These are phyloP conservation scores for Pharus latifolius DNA, from an alignment of 176 grass and related monocot species.

Conservation along the genomic window DNA sequence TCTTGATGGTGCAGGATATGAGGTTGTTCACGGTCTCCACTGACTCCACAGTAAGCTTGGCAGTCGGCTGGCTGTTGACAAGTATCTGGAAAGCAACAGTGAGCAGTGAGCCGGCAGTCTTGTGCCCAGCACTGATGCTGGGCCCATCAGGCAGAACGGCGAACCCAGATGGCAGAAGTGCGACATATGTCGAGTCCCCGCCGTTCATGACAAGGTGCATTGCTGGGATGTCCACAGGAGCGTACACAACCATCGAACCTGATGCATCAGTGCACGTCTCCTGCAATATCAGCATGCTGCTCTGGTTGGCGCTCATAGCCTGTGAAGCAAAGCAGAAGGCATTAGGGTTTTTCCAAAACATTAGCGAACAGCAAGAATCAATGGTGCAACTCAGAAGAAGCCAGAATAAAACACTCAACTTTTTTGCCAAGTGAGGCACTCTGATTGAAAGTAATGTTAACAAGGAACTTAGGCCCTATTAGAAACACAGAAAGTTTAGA, in stretches of 20 bases:
- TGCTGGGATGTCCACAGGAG: slow-evolving; percentile 87
- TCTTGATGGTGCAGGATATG: slow-evolving; percentile 92
- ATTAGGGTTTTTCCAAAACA: not conserved
- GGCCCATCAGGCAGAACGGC: slow-evolving; percentile 78
- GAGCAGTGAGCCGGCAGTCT: slow-evolving; percentile 46
- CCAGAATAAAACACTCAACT: not conserved
- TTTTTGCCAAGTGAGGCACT: not conserved
- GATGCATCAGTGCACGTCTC: slow-evolving; percentile 90
- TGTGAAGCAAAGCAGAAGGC: slow-evolving; percentile 1
- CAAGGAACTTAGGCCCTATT: not conserved
- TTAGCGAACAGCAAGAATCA: not conserved
- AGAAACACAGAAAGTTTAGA: slow-evolving; percentile 9
- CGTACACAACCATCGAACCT: slow-evolving; percentile 92
- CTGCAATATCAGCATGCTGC: slow-evolving; percentile 97
- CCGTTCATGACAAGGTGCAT: slow-evolving; percentile 99
- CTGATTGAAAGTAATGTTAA: not conserved
- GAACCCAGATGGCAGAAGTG: slow-evolving; percentile 83
- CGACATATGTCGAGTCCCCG: slow-evolving; percentile 84
- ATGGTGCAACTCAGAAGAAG: not conserved
- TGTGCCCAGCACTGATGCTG: not conserved
- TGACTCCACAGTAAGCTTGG: slow-evolving; percentile 79
- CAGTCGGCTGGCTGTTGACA: slow-evolving; percentile 94
- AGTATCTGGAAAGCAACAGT: slow-evolving; percentile 96
- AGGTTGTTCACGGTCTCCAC: slow-evolving; percentile 91
- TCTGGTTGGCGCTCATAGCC: slow-evolving; percentile 78